A percentile compares a stretch with the other conserved stretches of the same genome.
Evolutionary conservation across 495 filamentous ascomycete genomes (phyloP).

Genomic region (Durotheca rogersii): DNA sequence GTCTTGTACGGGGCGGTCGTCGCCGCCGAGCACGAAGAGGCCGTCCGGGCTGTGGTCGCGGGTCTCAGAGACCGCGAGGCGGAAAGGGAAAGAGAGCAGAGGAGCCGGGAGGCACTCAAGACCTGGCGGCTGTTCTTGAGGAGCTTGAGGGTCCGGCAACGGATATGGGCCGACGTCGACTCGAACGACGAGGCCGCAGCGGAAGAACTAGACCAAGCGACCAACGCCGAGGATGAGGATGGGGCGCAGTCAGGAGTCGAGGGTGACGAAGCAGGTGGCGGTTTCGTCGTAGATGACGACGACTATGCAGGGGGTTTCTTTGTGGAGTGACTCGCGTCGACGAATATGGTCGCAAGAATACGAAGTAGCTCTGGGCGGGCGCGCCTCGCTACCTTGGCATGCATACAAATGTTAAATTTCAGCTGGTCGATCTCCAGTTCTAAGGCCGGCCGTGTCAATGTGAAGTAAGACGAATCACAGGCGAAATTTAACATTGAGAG

Average conservation of each 20-base stretch:
- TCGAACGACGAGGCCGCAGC: conserved; percentile 35
- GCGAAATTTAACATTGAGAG: no score
- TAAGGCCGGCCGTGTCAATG: no score
- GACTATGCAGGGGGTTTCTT: conserved; percentile 35
- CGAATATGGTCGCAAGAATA: no score
- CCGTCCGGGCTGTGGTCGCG: conserved; percentile 64
- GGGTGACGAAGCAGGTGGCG: conserved; percentile 37
- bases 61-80: conserved; percentile 63
- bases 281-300: conserved; percentile 36
- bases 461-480: no score
- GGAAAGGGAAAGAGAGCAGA: conserved; percentile 57
- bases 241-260: conserved; percentile 17
- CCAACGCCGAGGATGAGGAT: no score
- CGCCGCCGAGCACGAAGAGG: conserved; percentile 67
- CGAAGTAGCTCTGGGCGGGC: no score
- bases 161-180: conserved; percentile 59
- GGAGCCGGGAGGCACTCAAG: conserved; percentile 58
- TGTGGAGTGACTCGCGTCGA: conserved; percentile 11
- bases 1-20: conserved; percentile 75
- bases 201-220: no score
- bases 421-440: no score
- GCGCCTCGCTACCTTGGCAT: no score
- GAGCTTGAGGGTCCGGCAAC: conserved; percentile 73
- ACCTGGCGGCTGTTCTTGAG: conserved; percentile 78
- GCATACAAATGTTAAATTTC: no score